Conservation (phyloP, 345 rosid species). For the Salix viminalis region DNA sequence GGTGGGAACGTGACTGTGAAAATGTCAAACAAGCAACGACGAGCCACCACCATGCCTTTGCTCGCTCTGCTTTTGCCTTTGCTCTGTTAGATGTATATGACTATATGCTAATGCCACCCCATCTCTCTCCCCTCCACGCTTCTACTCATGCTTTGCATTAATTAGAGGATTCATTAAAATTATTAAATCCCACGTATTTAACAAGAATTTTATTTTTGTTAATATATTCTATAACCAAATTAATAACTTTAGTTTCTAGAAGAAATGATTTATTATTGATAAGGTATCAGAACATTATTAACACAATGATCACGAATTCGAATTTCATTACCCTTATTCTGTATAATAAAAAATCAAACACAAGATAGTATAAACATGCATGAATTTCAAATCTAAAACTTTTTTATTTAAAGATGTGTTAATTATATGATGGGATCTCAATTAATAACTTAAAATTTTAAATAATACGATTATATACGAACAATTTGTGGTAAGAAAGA, state of each 20-base stretch:
- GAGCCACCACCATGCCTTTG: conserved; percentile 30
- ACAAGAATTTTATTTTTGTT: neutral
- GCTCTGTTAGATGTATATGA: neutral
- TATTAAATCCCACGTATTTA: neutral
- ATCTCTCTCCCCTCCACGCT: neutral
- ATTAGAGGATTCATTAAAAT: neutral
- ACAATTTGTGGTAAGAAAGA: neutral
- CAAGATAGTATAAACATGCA: accelerated
- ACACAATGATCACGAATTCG: no score
- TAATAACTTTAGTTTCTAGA: no score
- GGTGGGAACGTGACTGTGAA: conserved; percentile 25
- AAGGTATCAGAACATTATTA: no score
- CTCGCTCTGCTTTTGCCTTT: conserved; percentile 9
- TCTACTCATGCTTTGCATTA: conserved; percentile 6
- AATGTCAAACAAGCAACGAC: conserved; percentile 75
- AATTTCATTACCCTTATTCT: no score
- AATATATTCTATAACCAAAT: no score
- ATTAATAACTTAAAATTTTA: no score
- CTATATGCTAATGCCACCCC: conserved; percentile 8
- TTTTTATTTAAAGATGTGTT: no score
- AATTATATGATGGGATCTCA: accelerated
- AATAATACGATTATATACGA: no score
- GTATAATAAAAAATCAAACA: no score
- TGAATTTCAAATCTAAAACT: no score
- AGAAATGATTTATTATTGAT: no score